Conservation (phyloP, 345 rosid species). For the Hibiscus tridactylites region DNA sequence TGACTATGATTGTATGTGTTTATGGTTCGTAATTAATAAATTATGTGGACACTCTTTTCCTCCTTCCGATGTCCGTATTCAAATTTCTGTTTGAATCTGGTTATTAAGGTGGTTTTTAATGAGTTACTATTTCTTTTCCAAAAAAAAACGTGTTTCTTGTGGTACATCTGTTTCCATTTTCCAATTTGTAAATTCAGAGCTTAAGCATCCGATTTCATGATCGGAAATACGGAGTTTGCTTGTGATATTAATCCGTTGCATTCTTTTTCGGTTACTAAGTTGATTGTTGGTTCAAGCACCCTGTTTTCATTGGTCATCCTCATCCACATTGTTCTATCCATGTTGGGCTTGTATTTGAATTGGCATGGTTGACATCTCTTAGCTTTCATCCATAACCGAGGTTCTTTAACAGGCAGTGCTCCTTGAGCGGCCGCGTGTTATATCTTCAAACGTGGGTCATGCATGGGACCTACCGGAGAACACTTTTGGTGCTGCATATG, state of each 20-base stretch:
- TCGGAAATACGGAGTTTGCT: background rate
- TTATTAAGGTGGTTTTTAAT: too few relatives aligned
- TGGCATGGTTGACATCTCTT: background rate
- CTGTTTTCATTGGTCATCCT: background rate
- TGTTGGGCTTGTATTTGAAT: background rate
- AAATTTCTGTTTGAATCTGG: too few relatives aligned
- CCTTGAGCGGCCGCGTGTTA: conserved; percentile 57
- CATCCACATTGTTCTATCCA: background rate
- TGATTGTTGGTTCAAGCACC: conserved; percentile 3
- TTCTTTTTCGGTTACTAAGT: background rate
- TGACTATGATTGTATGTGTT: too few relatives aligned
- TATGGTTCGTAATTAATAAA: too few relatives aligned
- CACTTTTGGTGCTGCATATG: conserved; percentile 81
- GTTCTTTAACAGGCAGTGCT: conserved; percentile 41
- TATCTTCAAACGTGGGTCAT: conserved; percentile 47
- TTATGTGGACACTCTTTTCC: too few relatives aligned
- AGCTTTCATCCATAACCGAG: background rate
- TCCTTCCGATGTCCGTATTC: too few relatives aligned
- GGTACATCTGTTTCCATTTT: background rate
- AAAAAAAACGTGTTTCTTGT: background rate
- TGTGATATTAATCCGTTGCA: background rate
- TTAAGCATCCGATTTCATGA: background rate
- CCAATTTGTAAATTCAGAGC: background rate
- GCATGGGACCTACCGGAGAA: conserved; percentile 71
- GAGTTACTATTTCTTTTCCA: too few relatives aligned